These are phyloP conservation scores for Phytophthora sansomeana DNA, from an alignment of 352 stramenopile species.

Conservation along the genomic window DNA sequence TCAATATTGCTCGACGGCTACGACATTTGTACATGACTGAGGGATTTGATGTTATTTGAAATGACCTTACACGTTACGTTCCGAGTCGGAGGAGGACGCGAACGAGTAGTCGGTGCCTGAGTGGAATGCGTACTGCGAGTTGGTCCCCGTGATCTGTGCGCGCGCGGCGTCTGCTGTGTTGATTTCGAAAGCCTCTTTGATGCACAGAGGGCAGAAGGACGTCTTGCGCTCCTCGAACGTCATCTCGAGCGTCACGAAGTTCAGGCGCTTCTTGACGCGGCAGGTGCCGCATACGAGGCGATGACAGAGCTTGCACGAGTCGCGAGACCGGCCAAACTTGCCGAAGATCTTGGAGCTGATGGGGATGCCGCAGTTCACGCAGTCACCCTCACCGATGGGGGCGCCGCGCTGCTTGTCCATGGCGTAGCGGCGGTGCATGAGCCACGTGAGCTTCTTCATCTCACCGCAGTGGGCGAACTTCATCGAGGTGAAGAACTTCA, in stretches of 20 bases:
- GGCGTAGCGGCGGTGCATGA: slow-evolving; percentile 40
- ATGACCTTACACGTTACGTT: slow-evolving; percentile 31
- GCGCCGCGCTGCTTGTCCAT: slow-evolving; percentile 38
- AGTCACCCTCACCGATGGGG: slow-evolving; percentile 34
- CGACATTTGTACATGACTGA: neutral
- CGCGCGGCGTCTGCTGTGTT: slow-evolving; percentile 41
- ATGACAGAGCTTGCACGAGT: slow-evolving; percentile 50
- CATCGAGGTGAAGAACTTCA: slow-evolving; percentile 44
- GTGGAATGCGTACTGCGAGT: slow-evolving; percentile 36
- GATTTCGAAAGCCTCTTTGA: slow-evolving; percentile 46
- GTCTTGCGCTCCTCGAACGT: slow-evolving; percentile 49
- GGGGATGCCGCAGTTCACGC: slow-evolving; percentile 37
- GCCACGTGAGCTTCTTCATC: slow-evolving; percentile 55
- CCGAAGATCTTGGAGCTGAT: slow-evolving; percentile 46
- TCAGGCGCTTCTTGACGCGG: slow-evolving; percentile 46
- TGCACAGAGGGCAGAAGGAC: slow-evolving; percentile 41
- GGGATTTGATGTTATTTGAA: slow-evolving; percentile 18
- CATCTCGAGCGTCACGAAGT: slow-evolving; percentile 46
- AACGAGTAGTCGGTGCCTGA: slow-evolving; percentile 45
- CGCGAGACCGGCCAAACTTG: slow-evolving; percentile 39
- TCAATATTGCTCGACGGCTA: slow-evolving; percentile 2
- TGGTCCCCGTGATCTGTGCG: slow-evolving; percentile 35
- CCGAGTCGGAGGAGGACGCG: slow-evolving; percentile 40
- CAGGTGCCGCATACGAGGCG: slow-evolving; percentile 40
- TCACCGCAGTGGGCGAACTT: slow-evolving; percentile 46